Base-by-base conservation (phyloP, 805 yeast genomes). In the Ogataea ramenticola region DNA sequence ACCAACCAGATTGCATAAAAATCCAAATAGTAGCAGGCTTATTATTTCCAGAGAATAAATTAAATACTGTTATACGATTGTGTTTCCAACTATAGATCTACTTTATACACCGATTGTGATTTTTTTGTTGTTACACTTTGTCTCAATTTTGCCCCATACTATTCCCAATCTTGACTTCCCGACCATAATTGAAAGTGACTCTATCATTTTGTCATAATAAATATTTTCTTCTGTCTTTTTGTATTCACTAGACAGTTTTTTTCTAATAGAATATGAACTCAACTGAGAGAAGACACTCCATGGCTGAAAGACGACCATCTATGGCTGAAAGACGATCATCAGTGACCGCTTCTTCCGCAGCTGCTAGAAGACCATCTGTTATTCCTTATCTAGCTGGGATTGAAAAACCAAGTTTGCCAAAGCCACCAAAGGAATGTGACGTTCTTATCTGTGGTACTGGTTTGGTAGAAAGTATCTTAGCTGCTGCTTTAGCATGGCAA, bases 401-500 rank as follows among this genome's bases (percentile, higher is more conserved):
- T 36, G 95, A 85, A 56, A 81, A 82, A 50, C 91, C 95, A 2
- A 67, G 66, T 40, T 65, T 76, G 29, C 82, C 81, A 17, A 68
- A 68, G 19, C 74, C 78, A 31, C 80, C 93, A 7, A 86, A 82
- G 26, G 67, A 81, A 48, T 86, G 88, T 53, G 99, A 93, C 58
- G 96, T 93, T 14, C 71, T 93, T 27, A 85, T 93, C 44, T 79
- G 85, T 50, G 99, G 99, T 32, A 91, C 99, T 0, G 98, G 98
- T 3, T 70, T 93, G 36, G 82, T 81, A 2, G 96, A 93, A 61
- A 79, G 88, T 52, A 80, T 93, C 12, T 65, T 89, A 40, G 96
- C 98, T 0, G 96, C 97, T 12, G 91, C 97, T 0, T 71, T 93
- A 39, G 84, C 97, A 12, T 93, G 99, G 98, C 96, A 88, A 55